These are phyloP conservation scores for Dorcoceras hygrometricum DNA, from an alignment of 257 asterid species.

Conservation along the genomic window DNA sequence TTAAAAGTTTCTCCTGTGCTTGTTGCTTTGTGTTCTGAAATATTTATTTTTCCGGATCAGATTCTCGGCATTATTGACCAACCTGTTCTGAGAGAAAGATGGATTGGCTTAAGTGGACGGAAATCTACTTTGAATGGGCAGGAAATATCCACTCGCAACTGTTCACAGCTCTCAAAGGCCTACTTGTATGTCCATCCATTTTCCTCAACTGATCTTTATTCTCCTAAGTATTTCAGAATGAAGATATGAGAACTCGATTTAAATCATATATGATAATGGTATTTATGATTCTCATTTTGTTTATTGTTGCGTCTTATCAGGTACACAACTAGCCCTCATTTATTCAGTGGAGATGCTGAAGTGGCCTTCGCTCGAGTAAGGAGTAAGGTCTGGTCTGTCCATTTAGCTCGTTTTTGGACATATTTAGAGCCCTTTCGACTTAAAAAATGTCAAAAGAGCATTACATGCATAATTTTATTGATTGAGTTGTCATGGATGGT, in stretches of 20 bases:
- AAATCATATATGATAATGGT: not conserved
- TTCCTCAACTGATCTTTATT: not conserved
- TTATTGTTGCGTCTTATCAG: constrained; percentile 35
- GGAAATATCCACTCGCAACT: constrained; percentile 67
- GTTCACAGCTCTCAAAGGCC: constrained; percentile 79
- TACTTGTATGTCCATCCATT: constrained; percentile 56
- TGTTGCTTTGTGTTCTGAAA: constrained; percentile 11
- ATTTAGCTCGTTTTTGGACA: constrained; percentile 19
- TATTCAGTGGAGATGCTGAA: constrained; percentile 79
- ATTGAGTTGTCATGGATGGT: constrained; percentile 1
- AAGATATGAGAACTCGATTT: not conserved
- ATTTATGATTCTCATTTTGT: constrained; percentile 7
- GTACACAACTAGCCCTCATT: constrained; percentile 99
- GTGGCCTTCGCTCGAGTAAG: constrained; percentile 85
- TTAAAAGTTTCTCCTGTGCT: constrained; percentile 1
- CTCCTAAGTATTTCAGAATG: not conserved
- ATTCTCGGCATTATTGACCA: constrained; percentile 94
- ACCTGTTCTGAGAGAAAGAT: constrained; percentile 90
- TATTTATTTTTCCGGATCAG: constrained; percentile 37
- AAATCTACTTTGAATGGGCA: constrained; percentile 75
- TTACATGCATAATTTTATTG: not conserved
- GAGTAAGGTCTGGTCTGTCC: constrained; percentile 70
- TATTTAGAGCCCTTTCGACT: constrained; percentile 6
- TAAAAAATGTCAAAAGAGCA: constrained; percentile 6
- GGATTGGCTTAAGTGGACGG: constrained; percentile 80